Evolutionary conservation across 305 asterid genomes (phyloP).

Genomic region (Fraxinus paxiana): DNA sequence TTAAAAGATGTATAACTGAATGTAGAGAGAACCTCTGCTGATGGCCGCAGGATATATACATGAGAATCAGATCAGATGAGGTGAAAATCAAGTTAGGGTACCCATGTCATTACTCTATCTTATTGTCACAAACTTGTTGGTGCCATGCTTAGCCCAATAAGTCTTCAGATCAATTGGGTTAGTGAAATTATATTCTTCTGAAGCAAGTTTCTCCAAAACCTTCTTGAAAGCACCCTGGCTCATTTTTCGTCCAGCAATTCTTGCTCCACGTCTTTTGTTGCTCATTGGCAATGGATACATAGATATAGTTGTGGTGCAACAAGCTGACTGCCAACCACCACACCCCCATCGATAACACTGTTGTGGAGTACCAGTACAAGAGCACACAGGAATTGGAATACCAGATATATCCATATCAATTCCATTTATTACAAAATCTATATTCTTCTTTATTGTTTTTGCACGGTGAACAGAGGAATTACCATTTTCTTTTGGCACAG

Average conservation of each 20-base stretch:
- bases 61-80: slow-evolving; percentile 42
- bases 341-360: slow-evolving; percentile 99
- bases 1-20: slow-evolving; percentile 34
- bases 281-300: slow-evolving; percentile 98
- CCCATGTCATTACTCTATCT: slow-evolving; percentile 45
- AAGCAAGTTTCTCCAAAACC: slow-evolving; percentile 84
- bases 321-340: slow-evolving; percentile 99
- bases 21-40: slow-evolving; percentile 46
- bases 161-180: slow-evolving; percentile 86
- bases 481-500: slow-evolving; percentile 60
- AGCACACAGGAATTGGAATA: slow-evolving; percentile 87
- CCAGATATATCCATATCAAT: slow-evolving; percentile 85
- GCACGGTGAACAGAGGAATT: slow-evolving; percentile 52
- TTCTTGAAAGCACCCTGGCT: slow-evolving; percentile 98
- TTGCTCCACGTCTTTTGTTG: slow-evolving; percentile 86
- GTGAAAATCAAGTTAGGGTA: slow-evolving; percentile 20
- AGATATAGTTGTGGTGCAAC: slow-evolving; percentile 89
- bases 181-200: slow-evolving; percentile 66
- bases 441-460: slow-evolving; percentile 61
- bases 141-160: slow-evolving; percentile 98
- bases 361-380: slow-evolving; percentile 90
- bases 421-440: slow-evolving; percentile 80
- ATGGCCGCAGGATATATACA: slow-evolving; percentile 59
- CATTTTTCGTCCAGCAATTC: slow-evolving; percentile 97
- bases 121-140: slow-evolving; percentile 95